Percentiles rank a stretch among this genome's conserved stretches.
These are phyloP conservation scores for Xerocomus spinulosus DNA, from an alignment of 768 basidiomycete species.

Conservation along the genomic window DNA sequence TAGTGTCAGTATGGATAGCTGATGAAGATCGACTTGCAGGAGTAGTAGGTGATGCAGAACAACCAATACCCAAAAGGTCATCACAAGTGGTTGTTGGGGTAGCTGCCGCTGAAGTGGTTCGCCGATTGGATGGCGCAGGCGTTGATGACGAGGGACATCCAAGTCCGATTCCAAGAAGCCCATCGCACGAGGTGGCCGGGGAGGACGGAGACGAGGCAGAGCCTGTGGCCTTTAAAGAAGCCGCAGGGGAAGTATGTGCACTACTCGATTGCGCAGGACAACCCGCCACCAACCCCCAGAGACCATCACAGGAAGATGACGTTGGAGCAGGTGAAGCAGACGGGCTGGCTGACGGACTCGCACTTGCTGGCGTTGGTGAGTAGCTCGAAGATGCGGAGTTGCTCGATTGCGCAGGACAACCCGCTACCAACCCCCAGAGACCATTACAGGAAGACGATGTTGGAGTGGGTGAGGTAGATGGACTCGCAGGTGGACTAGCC, in stretches of 20 bases:
- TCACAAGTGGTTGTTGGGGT: slow-evolving; percentile 3
- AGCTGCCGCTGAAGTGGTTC: no score
- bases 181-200: background rate
- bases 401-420: slow-evolving; percentile 3
- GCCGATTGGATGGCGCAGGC: no score
- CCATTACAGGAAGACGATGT: slow-evolving; percentile 6
- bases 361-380: background rate
- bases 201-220: background rate
- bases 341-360: background rate
- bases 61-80: slow-evolving; percentile 13
- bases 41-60: slow-evolving; percentile 11
- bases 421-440: slow-evolving; percentile 9
- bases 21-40: slow-evolving; percentile 5
- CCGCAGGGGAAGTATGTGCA: slow-evolving; percentile 1
- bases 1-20: slow-evolving; percentile 1
- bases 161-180: slow-evolving; percentile 14
- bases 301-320: slow-evolving; percentile 6
- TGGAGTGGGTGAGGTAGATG: background rate
- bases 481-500: background rate
- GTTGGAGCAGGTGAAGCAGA: background rate
- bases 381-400: no score
- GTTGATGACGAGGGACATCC: slow-evolving; percentile 14
- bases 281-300: slow-evolving; percentile 9
- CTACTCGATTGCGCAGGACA: slow-evolving; percentile 7
- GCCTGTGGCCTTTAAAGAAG: slow-evolving; percentile 1